These are phyloP conservation scores for Begonia masoniana DNA, from an alignment of 306 rosid species.

Conservation along the genomic window DNA sequence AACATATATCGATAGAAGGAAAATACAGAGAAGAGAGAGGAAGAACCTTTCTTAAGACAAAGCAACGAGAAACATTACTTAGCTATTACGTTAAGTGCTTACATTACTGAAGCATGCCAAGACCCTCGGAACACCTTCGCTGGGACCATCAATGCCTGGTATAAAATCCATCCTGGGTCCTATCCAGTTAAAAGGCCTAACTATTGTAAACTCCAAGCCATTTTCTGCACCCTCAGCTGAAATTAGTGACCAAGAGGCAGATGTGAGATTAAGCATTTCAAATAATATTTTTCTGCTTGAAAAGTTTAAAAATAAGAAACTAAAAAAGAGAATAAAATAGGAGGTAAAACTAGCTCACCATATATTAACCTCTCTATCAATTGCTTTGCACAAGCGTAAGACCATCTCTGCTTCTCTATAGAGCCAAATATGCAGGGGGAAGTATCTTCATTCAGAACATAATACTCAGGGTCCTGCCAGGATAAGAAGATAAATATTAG, in stretches of 20 bases:
- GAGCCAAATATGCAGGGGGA: slow-evolving; percentile 90
- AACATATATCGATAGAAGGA: no score
- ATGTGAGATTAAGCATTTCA: not conserved
- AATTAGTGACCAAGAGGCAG: not conserved
- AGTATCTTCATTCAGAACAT: slow-evolving; percentile 56
- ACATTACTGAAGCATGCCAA: slow-evolving; percentile 87
- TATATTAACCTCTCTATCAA: slow-evolving; percentile 78
- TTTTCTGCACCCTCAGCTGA: slow-evolving; percentile 91
- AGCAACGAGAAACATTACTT: no score
- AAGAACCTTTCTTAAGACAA: no score
- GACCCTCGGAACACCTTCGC: slow-evolving; percentile 91
- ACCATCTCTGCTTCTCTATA: slow-evolving; percentile 88
- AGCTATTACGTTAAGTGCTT: slow-evolving; percentile 1
- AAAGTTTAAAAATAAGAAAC: not conserved
- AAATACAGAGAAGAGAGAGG: no score
- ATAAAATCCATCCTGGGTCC: slow-evolving; percentile 93
- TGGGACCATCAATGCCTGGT: slow-evolving; percentile 84
- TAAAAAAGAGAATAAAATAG: not conserved
- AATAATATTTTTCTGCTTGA: not conserved
- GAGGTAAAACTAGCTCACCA: slow-evolving; percentile 25
- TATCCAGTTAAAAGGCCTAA: slow-evolving; percentile 87
- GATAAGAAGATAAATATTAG: not conserved
- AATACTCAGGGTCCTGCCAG: slow-evolving; percentile 68
- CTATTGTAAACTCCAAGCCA: slow-evolving; percentile 70
- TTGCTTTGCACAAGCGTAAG: slow-evolving; percentile 88